Base-by-base conservation (phyloP, 139 green algal genomes). In the Chlorella sp. region DNA sequence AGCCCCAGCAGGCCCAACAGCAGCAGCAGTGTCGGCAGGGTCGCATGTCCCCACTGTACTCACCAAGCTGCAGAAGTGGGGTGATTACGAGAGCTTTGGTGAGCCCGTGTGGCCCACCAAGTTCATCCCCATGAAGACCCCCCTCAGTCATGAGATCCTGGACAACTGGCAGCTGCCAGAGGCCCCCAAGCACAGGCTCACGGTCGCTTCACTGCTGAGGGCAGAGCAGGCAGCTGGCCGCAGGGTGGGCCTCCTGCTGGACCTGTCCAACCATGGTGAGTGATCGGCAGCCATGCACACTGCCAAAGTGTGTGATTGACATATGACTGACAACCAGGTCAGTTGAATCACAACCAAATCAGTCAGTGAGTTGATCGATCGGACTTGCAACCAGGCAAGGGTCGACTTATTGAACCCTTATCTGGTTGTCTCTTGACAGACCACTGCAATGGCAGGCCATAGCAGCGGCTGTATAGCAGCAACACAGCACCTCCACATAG, bases 131-230 rank as follows among this genome's bases (percentile, higher is more conserved):
- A 85, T 86, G 76, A 84, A 80, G 42, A 93, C 88, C 2, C 88
- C 88, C 5, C 78, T 92, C 62, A 77, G 60, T 29, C 23, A 49
- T 0, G 81, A 85, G 49, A 90, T 93, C 30, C 64, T 92, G 24
- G n/a, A 62, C 34, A 81, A 72, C 61, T 94, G 88, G 89, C 81
- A 77, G 29, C 80, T 94, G 49, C 55, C 76, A 0, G 65, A 88
- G 32, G 49, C 75, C 0, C 89, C 89, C 1, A 74, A 73, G 61
- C 84, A 94, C 80, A 35, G 70, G 3, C 80, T 92, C 0, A 94
- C 85, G 1, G 81, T 94, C 29, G 29, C 32, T 2, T n/a, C 50
- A n/a, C 76, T 91, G 42, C 62, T 90, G 35, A 72, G 74, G 61
- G 69, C 72, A 31, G 77, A 91, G 76, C 20, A 35, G 10, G 72